Base-by-base conservation (phyloP, 306 rosid species). In the Mimosa pudica region DNA sequence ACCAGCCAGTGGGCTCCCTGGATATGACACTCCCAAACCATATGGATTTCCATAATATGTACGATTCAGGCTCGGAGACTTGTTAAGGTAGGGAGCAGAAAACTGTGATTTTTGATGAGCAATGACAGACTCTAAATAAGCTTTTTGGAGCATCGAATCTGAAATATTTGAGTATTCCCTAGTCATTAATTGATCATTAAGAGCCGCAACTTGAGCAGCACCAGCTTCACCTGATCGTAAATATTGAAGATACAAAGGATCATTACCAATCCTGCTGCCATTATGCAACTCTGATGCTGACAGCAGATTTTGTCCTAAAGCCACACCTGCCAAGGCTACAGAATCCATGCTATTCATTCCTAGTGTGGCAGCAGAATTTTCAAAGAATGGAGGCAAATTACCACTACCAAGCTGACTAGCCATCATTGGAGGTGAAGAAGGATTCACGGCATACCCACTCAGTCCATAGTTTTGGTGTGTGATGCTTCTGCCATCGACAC, bases 1-100 rank as follows among this genome's bases (percentile, higher is more conserved):
- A 84, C 88, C 90, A 65, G 89, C 90, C 86, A 91, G 71, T 44
- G 98, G 97, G 80, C 95, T 92, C 82, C 97, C 95, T 42, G 95
- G 93, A 87, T 90, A 94, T 52, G 97, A 82, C 86, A 92, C 70
- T 47, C 92, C 81, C 30, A 62, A 32, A 73, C 86, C 84, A 86
- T 67, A 75, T 18, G 81, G 77, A 74, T 72, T 76, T 70, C 80
- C 94, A 41, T 85, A 89, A 73, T 94, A 92, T 61, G 87, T 89
- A 84, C 83, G 92, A 82, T 85, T 88, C 79, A 94, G 82, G 58
- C 88, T 84, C 76, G 89, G 81, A 55, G 93, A 87, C 76, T 89
- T 94, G 24, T 89, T 89, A 64, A 86, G 85, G 80, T 89, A 87
- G 2, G 95, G 97, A 77, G 64, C 82, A 72, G 84, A 80, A 65